phyloP scores from a whole-genome alignment of 2,329 filamentous ascomycete genomes.

The Monilinia polystroma region DNA sequence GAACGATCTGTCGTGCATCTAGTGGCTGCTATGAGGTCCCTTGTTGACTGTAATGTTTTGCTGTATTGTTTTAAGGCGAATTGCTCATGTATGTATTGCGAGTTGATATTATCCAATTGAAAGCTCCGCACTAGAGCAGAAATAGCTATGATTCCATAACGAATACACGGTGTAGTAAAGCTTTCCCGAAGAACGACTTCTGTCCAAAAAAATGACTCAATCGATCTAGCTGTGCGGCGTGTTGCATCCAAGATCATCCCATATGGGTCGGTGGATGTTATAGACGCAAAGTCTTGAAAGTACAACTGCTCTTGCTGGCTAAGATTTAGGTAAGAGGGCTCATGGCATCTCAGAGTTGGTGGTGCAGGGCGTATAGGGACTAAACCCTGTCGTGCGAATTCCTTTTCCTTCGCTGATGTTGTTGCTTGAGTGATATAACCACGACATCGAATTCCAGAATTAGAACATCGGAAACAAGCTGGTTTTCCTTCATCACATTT shows the following conservation, averaged over 20 bases:
- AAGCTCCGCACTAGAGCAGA: slow-evolving; percentile 32
- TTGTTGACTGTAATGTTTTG: slow-evolving; percentile 33
- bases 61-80: slow-evolving; percentile 35
- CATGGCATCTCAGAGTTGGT: slow-evolving; percentile 24
- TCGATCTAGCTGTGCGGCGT: slow-evolving; percentile 7
- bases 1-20: slow-evolving; percentile 19
- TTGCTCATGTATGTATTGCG: slow-evolving; percentile 30
- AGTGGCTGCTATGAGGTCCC: slow-evolving; percentile 27
- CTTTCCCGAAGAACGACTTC: slow-evolving; percentile 30
- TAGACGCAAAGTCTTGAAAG: slow-evolving; percentile 33
- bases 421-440: slow-evolving; percentile 32
- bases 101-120: slow-evolving; percentile 2
- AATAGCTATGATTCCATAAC: slow-evolving; percentile 36
- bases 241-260: slow-evolving; percentile 12
- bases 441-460: slow-evolving; percentile 37
- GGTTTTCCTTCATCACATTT: slow-evolving; percentile 38
- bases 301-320: slow-evolving; percentile 31
- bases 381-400: slow-evolving; percentile 15
- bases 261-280: slow-evolving; percentile 26
- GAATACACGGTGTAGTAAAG: slow-evolving; percentile 28
- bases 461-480: slow-evolving; percentile 33
- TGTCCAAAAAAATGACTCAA: slow-evolving; percentile 53
- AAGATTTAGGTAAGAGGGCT: slow-evolving; percentile 23
- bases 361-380: slow-evolving; percentile 27
- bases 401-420: slow-evolving; percentile 18